Percentiles rank a stretch among this genome's conserved stretches.
Conservation (phyloP, 1,284 basidiomycete species). For the Puccinia coronata region DNA sequence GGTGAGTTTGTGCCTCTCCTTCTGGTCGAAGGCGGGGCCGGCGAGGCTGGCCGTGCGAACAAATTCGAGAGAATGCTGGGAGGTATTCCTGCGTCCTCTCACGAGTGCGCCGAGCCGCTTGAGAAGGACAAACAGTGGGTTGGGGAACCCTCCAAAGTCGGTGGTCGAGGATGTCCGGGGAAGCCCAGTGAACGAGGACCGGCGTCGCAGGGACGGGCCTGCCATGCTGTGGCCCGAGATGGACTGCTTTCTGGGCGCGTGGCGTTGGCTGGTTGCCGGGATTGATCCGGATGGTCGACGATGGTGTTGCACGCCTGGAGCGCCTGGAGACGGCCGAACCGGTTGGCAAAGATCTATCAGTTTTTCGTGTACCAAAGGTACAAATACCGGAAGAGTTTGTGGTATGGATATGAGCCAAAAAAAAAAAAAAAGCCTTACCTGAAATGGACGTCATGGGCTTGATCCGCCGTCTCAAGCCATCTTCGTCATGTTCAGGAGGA, state of each 20-base stretch:
- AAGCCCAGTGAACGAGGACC: slow-evolving; percentile 50
- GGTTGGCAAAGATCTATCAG: not conserved
- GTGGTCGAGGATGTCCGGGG: slow-evolving; percentile 60
- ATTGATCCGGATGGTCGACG: not conserved
- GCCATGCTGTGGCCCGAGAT: not conserved
- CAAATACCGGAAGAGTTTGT: not conserved
- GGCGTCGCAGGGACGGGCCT: not conserved
- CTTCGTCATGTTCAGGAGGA: not conserved
- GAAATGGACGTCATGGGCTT: not conserved
- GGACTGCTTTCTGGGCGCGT: not conserved
- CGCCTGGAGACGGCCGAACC: not conserved
- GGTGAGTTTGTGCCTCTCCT: slow-evolving; percentile 58
- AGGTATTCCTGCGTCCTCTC: slow-evolving; percentile 61
- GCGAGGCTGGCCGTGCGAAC: slow-evolving; percentile 68
- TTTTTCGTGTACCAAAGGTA: not conserved
- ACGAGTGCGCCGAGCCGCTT: slow-evolving; percentile 19
- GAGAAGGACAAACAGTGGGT: slow-evolving; percentile 67
- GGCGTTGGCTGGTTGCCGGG: no score
- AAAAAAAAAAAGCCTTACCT: no score
- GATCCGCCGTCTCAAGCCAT: slow-evolving; percentile 15
- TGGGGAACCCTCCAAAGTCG: slow-evolving; percentile 85
- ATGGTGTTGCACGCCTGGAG: slow-evolving; percentile 1
- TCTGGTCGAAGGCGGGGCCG: slow-evolving; percentile 54
- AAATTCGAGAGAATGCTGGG: slow-evolving; percentile 65
- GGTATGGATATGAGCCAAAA: no score